phyloP scores from a whole-genome alignment of 2,329 filamentous ascomycete species.

The Arthroderma sp. region DNA sequence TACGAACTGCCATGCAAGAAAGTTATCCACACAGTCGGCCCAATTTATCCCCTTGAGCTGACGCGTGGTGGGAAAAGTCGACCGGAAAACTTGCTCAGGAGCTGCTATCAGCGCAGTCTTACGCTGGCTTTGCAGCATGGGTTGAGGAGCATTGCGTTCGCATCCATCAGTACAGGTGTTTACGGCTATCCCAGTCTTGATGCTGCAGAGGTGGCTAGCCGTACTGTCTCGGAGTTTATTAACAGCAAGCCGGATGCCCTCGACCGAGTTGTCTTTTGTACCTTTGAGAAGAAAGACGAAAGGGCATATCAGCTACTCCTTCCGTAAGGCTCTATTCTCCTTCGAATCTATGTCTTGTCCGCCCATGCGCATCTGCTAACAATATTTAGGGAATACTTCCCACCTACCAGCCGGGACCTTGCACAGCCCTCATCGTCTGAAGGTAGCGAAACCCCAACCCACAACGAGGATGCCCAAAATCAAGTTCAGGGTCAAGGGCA shows the following conservation, averaged over 20 bases:
- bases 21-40: constrained; percentile 85
- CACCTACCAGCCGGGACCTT: constrained; percentile 23
- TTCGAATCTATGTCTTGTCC: constrained; percentile 3
- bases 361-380: not conserved
- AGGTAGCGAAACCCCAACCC: not conserved
- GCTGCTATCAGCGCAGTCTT: constrained; percentile 59
- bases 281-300: constrained; percentile 66
- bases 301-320: constrained; percentile 55
- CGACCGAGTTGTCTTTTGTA: constrained; percentile 70
- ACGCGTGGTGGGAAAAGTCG: constrained; percentile 22
- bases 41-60: constrained; percentile 46
- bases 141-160: constrained; percentile 65
- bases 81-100: constrained; percentile 33
- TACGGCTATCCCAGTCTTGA: constrained; percentile 71
- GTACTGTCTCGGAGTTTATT: constrained; percentile 45
- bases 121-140: constrained; percentile 55
- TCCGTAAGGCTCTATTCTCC: constrained; percentile 48
- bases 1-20: constrained; percentile 63
- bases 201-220: constrained; percentile 60
- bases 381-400: constrained; percentile 34
- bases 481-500: not conserved
- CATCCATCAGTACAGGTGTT: constrained; percentile 72
- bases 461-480: not conserved
- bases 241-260: constrained; percentile 35
- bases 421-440: not conserved